Percentiles rank a stretch among this genome's conserved stretches.
These are phyloP conservation scores for Pichia sp. DNA, from an alignment of 1,139 yeast species.

Conservation along the genomic window DNA sequence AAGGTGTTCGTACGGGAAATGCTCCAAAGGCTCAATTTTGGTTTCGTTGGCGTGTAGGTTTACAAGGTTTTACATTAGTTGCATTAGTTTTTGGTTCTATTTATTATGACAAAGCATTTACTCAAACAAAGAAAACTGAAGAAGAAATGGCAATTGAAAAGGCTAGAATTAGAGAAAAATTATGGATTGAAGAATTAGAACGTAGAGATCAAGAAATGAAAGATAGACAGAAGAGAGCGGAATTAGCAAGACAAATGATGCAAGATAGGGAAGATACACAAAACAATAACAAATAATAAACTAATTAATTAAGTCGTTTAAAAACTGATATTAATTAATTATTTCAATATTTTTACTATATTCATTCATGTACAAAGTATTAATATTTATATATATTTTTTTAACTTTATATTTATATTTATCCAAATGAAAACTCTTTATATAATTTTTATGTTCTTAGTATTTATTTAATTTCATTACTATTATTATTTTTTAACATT, in stretches of 20 bases:
- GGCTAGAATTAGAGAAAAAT: conserved; percentile 75
- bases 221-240: conserved; percentile 54
- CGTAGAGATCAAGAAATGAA: conserved; percentile 73
- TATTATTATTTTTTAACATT: background rate
- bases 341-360: background rate
- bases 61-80: conserved; percentile 74
- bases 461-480: no score
- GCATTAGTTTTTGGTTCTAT: conserved; percentile 79
- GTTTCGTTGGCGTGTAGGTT: conserved; percentile 84
- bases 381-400: no score
- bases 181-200: conserved; percentile 91
- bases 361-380: no score
- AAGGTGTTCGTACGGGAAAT: conserved; percentile 68
- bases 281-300: background rate
- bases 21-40: conserved; percentile 72
- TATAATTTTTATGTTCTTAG: no score
- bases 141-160: conserved; percentile 61
- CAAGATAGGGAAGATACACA: background rate
- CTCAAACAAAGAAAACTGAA: conserved; percentile 39
- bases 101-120: conserved; percentile 41
- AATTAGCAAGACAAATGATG: conserved; percentile 33
- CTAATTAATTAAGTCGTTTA: background rate
- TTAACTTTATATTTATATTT: no score
- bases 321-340: background rate
- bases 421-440: no score